Evolutionary conservation across 768 basidiomycete genomes (phyloP).

Genomic region (Nevesoporus exiguus): DNA sequence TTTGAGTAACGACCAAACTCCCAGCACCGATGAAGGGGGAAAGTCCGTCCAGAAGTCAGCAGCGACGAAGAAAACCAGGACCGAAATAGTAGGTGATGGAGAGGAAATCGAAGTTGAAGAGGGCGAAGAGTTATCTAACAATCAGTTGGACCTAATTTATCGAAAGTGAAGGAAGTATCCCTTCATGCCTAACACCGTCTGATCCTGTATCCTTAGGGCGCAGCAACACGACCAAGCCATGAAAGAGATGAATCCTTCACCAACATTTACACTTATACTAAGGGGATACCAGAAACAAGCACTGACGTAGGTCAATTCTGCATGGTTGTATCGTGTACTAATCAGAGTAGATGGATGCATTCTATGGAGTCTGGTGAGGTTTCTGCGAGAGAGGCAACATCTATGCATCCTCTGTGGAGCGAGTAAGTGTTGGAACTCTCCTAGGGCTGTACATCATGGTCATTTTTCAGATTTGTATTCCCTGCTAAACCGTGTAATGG

Average conservation of each 20-base stretch:
- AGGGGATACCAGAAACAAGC: slow-evolving; percentile 95
- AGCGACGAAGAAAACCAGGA: slow-evolving; percentile 41
- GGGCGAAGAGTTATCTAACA: slow-evolving; percentile 74
- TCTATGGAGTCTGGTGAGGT: slow-evolving; percentile 75
- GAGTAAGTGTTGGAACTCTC: slow-evolving; percentile 51
- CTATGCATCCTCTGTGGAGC: slow-evolving; percentile 94
- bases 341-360: slow-evolving; percentile 75
- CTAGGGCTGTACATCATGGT: not conserved
- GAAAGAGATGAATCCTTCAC: slow-evolving; percentile 76
- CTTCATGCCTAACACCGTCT: not conserved
- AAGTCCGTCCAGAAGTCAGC: slow-evolving; percentile 36
- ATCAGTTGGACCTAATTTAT: slow-evolving; percentile 81
- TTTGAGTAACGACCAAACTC: slow-evolving; percentile 25
- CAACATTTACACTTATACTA: slow-evolving; percentile 70
- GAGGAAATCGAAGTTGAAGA: slow-evolving; percentile 86
- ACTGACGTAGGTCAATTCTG: slow-evolving; percentile 47
- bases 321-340: not conserved
- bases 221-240: slow-evolving; percentile 75
- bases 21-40: slow-evolving; percentile 35
- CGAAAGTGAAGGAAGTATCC: slow-evolving; percentile 51
- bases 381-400: slow-evolving; percentile 63
- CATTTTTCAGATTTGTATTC: slow-evolving; percentile 62
- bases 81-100: slow-evolving; percentile 73
- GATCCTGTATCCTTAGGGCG: slow-evolving; percentile 50
- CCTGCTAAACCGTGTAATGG: slow-evolving; percentile 55